A percentile compares a stretch with the other conserved stretches of the same genome.
phyloP scores from a whole-genome alignment of 1,284 basidiomycete species.

The Trichosporon inkin region DNA sequence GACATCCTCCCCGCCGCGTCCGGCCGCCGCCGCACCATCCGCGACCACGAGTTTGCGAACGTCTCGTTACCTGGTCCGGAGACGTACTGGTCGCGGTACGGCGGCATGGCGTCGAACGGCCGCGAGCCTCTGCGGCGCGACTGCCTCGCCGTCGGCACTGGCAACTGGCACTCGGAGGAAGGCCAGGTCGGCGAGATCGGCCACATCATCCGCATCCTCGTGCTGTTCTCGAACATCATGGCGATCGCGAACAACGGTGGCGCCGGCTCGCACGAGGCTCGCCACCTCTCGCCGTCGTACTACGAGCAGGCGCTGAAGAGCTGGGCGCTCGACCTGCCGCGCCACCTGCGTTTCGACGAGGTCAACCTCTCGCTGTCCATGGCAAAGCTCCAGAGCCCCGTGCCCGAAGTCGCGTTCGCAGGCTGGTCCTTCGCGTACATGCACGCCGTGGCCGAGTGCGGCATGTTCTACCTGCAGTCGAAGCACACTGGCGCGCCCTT shows the following conservation, averaged over 20 bases:
- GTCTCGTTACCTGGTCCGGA: slow-evolving; percentile 45
- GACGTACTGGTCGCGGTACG: slow-evolving; percentile 41
- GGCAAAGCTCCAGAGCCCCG: slow-evolving; percentile 37
- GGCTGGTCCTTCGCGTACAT: slow-evolving; percentile 53
- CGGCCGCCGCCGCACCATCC: slow-evolving; percentile 37
- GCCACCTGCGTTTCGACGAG: slow-evolving; percentile 50
- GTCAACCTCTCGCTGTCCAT: slow-evolving; percentile 46
- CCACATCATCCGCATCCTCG: slow-evolving; percentile 46
- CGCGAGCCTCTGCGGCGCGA: slow-evolving; percentile 36
- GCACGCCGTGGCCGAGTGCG: slow-evolving; percentile 52
- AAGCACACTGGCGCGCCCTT: slow-evolving; percentile 27
- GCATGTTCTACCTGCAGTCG: slow-evolving; percentile 52
- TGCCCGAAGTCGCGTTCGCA: slow-evolving; percentile 34
- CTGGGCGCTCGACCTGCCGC: slow-evolving; percentile 50
- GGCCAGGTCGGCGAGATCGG: slow-evolving; percentile 48
- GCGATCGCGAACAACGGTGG: slow-evolving; percentile 32
- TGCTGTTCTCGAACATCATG: slow-evolving; percentile 42
- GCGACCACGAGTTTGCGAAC: slow-evolving; percentile 40
- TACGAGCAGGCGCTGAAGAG: slow-evolving; percentile 42
- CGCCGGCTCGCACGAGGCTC: slow-evolving; percentile 18
- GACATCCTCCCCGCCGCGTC: slow-evolving; percentile 45
- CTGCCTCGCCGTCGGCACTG: slow-evolving; percentile 32
- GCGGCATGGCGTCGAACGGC: slow-evolving; percentile 32
- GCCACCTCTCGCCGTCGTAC: slow-evolving; percentile 21
- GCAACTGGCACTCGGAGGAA: slow-evolving; percentile 41